Percentiles rank a stretch among this genome's conserved stretches.
phyloP scores from a whole-genome alignment of 1,284 basidiomycete species.

The Ganoderma multipileum region DNA sequence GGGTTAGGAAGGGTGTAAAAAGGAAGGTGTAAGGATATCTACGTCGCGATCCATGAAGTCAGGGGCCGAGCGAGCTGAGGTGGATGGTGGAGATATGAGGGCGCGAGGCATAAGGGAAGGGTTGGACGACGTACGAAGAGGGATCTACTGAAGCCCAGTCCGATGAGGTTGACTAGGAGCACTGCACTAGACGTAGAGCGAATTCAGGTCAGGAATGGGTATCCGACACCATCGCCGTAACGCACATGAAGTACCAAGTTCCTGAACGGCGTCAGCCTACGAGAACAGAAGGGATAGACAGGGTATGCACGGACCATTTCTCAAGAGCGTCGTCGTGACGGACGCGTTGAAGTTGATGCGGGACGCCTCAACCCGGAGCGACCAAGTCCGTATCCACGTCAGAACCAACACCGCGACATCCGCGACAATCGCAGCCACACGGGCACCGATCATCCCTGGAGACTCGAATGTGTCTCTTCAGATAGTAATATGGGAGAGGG shows the following conservation, averaged over 20 bases:
- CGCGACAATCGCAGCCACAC: not conserved
- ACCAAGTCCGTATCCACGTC: conserved; percentile 17
- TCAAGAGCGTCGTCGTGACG: not conserved
- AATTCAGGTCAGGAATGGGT: not conserved
- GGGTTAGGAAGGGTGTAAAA: not conserved
- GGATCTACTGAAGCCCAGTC: conserved; percentile 7
- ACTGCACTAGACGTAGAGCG: not conserved
- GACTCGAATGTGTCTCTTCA: too few species aligned
- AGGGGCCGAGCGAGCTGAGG: not conserved
- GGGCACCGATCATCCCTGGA: not conserved
- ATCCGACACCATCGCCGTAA: not conserved
- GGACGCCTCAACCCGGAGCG: conserved; percentile 3
- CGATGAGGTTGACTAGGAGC: conserved; percentile 9
- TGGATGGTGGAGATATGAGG: not conserved
- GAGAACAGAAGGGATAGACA: not conserved
- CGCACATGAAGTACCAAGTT: not conserved
- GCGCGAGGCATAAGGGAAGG: not conserved
- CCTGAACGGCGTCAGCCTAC: not conserved
- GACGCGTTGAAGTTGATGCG: not conserved
- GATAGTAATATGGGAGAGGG: not conserved
- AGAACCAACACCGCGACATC: conserved; percentile 17
- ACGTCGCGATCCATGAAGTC: not conserved
- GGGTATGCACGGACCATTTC: not conserved
- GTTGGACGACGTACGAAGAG: not conserved
- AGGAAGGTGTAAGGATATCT: not conserved